These are phyloP conservation scores for Wolfiporia cocos DNA, from an alignment of 1,284 basidiomycete species.

Conservation along the genomic window DNA sequence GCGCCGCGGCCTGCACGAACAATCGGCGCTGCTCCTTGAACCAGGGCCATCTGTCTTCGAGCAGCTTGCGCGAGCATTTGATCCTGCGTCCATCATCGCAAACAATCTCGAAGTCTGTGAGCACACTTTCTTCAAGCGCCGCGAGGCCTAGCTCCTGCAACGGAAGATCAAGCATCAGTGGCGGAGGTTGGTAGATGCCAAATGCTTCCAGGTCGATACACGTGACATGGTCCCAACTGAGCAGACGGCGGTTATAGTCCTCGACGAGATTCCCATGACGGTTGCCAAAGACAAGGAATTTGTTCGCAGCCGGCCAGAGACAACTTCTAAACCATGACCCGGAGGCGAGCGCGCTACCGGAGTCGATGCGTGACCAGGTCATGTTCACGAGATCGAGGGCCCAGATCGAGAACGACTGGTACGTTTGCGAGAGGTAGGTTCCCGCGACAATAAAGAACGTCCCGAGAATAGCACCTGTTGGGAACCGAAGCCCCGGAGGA, in stretches of 20 bases:
- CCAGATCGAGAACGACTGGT: conserved; percentile 89
- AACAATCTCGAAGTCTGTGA: conserved; percentile 86
- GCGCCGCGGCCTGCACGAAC: conserved; percentile 50
- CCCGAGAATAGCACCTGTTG: conserved; percentile 85
- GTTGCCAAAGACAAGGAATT: conserved; percentile 87
- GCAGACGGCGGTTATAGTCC: conserved; percentile 85
- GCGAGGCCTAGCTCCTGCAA: conserved; percentile 76
- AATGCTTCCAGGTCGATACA: conserved; percentile 90
- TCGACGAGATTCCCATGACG: conserved; percentile 80
- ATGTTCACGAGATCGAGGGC: conserved; percentile 76
- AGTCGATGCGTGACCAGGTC: conserved; percentile 83
- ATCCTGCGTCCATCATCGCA: conserved; percentile 87
- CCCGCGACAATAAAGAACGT: conserved; percentile 86
- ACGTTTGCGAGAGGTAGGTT: conserved; percentile 85
- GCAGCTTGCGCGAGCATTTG: conserved; percentile 72
- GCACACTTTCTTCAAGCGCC: conserved; percentile 69
- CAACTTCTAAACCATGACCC: conserved; percentile 90
- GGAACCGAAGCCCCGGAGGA: conserved; percentile 91
- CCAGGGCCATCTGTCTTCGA: conserved; percentile 93
- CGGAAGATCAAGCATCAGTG: conserved; percentile 57
- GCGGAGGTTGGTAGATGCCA: conserved; percentile 87
- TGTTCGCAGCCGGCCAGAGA: conserved; percentile 74
- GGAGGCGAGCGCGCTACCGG: conserved; percentile 67
- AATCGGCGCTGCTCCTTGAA: conserved; percentile 69
- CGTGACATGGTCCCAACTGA: conserved; percentile 89